phyloP scores from a whole-genome alignment of 1,139 yeast species.

The Tardiomyces digboiensis region DNA sequence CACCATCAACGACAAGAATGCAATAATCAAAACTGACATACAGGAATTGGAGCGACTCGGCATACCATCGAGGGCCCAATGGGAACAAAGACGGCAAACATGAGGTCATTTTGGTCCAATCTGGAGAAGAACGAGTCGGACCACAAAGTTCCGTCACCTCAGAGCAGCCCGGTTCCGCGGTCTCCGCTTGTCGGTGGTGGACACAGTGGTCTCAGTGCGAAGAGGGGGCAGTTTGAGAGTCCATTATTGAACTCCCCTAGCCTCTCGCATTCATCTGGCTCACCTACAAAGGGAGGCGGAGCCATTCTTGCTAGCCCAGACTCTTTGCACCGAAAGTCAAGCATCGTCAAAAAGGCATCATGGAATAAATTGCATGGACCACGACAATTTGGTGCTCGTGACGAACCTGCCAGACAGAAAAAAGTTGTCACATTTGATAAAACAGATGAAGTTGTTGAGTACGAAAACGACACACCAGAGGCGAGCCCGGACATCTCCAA shows the following conservation, averaged over 20 bases:
- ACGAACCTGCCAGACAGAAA: conserved; percentile 9
- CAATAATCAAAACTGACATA: neutral
- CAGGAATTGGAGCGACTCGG: neutral
- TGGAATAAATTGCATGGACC: conserved; percentile 23
- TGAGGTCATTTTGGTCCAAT: neutral
- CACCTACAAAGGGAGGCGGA: neutral
- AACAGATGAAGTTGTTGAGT: conserved; percentile 32
- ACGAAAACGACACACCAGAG: conserved; percentile 33
- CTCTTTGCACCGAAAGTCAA: neutral
- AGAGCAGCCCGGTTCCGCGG: neutral
- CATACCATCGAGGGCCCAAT: neutral
- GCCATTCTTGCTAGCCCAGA: too few relatives aligned
- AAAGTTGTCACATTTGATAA: conserved; percentile 27
- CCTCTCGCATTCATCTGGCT: neutral
- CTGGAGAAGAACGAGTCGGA: neutral
- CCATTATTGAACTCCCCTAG: neutral
- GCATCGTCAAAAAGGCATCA: conserved; percentile 13
- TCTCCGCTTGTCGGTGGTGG: neutral
- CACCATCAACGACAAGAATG: neutral
- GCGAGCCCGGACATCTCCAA: conserved; percentile 19
- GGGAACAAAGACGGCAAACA: neutral
- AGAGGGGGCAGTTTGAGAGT: neutral
- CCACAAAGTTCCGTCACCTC: neutral
- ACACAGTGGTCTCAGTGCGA: neutral
- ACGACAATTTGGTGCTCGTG: conserved; percentile 10